Evolutionary conservation across 768 basidiomycete genomes (phyloP).

Genomic region (Exsudoporus frostii): DNA sequence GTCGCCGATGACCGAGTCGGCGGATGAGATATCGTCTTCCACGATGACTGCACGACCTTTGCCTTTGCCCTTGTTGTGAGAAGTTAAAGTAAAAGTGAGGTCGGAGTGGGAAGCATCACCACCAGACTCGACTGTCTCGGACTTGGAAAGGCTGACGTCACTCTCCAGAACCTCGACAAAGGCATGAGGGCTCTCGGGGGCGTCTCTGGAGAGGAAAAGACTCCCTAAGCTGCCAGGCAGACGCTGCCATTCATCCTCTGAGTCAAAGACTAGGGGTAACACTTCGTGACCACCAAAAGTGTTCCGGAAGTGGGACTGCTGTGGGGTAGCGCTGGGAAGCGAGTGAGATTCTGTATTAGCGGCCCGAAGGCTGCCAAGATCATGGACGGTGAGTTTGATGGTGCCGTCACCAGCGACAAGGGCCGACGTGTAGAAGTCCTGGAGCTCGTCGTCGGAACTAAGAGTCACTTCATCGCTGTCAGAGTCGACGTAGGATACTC

Average conservation of each 20-base stretch:
- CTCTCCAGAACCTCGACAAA: constrained; percentile 58
- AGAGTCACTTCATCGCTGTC: constrained; percentile 78
- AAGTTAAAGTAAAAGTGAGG: constrained; percentile 15
- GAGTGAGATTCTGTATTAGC: constrained; percentile 31
- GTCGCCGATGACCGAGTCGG: constrained; percentile 38
- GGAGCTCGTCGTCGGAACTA: constrained; percentile 73
- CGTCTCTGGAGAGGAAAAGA: constrained; percentile 35
- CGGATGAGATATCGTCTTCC: constrained; percentile 37
- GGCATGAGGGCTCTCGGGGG: constrained; percentile 51
- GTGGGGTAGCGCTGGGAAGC: constrained; percentile 32
- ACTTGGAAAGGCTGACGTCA: constrained; percentile 35
- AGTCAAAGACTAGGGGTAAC: constrained; percentile 43
- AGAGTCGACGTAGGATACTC: constrained; percentile 66
- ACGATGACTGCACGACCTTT: constrained; percentile 30
- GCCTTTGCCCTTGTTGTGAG: constrained; percentile 50
- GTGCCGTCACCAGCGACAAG: constrained; percentile 19
- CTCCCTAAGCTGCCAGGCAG: constrained; percentile 43
- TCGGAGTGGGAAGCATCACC: constrained; percentile 33
- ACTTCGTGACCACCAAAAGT: constrained; percentile 53
- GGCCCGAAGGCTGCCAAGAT: constrained; percentile 44
- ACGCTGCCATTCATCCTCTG: constrained; percentile 65
- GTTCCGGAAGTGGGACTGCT: constrained; percentile 48
- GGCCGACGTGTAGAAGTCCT: constrained; percentile 56
- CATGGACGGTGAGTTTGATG: constrained; percentile 62
- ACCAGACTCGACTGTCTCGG: constrained; percentile 30